Base-by-base conservation (phyloP, 148 eudicot genomes). In the Suaeda aralocaspica region DNA sequence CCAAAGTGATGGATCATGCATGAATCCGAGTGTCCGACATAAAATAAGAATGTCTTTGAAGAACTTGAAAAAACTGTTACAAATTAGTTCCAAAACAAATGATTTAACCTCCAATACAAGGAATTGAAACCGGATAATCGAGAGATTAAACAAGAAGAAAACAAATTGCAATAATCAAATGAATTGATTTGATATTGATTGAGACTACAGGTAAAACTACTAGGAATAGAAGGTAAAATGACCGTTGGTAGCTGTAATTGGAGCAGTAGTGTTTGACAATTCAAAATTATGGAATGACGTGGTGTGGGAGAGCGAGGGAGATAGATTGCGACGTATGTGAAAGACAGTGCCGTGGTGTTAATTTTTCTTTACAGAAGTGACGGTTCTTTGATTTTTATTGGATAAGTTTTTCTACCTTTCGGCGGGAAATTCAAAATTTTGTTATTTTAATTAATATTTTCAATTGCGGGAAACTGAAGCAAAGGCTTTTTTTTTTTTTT, bases 401-500 rank as follows among this genome's bases (percentile, higher is more conserved):
- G n/a, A n/a, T n/a, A n/a, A n/a, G n/a, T n/a, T n/a, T 22, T 19
- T 15, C 44, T 71, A 36, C 56, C 79, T 77, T 77, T 77, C 79
- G 79, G 79, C 79, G 79, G 79, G 79, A 71, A 71, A 58, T 49
- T 71, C 53, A 59, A 12, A 11, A 5, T 9, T 19, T 21, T 12
- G 16, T 24, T 41, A n/a, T n/a, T n/a, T n/a, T n/a, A n/a, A n/a
- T n/a, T n/a, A n/a, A n/a, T n/a, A n/a, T 39, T 30, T 64, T 64
- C 19, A 46, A 21, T 76, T 76, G 75, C 79, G 79, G 75, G 60
- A 65, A 65, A 13, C 16, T 64, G 9, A 76, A 76, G 71, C 65
- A 70, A 76, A 63, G 48, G 6, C 69, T 59, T 30, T 57, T 28
- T 15, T 14, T 28, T 2, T 60, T 39, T 74, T n/a, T n/a, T n/a